Evolutionary conservation across 306 rosid genomes (phyloP).

Genomic region (Calophaca sinica): DNA sequence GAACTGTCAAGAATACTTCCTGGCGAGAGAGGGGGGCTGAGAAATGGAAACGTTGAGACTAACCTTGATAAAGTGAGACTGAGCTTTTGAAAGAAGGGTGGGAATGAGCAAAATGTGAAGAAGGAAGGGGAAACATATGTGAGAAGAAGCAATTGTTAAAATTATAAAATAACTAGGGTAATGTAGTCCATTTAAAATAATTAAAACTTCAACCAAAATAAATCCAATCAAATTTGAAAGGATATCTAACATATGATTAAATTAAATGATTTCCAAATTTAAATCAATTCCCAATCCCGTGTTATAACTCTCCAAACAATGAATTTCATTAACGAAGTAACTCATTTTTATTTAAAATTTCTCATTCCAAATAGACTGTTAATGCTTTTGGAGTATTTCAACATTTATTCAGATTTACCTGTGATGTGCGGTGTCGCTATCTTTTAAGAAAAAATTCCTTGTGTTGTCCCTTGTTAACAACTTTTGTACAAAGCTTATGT

Average conservation of each 20-base stretch:
- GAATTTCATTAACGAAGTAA: background rate
- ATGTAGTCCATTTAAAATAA: background rate
- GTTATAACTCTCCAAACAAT: background rate
- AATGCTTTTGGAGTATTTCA: conserved; percentile 17
- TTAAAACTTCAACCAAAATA: background rate
- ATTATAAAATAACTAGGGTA: background rate
- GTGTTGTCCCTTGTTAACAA: background rate
- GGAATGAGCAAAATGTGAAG: background rate
- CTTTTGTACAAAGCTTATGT: conserved; percentile 9
- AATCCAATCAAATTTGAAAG: conserved; percentile 1
- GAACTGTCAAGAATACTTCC: background rate
- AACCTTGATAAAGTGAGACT: conserved; percentile 8
- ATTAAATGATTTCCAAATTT: background rate
- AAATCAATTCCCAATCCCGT: background rate
- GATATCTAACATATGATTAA: conserved; percentile 6
- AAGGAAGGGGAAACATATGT: background rate
- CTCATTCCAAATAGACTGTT: background rate
- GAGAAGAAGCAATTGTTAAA: conserved; percentile 3
- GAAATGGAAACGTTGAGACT: background rate
- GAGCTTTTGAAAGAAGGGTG: background rate
- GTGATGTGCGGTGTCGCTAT: background rate
- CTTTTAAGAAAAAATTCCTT: background rate
- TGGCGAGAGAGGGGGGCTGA: background rate
- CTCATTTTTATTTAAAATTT: background rate
- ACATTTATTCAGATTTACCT: background rate